A percentile compares a stretch with the other conserved stretches of the same genome.
These are phyloP conservation scores for Mortierella sp. DNA, from an alignment of 371 early-diverging fungal genomes.

Conservation along the genomic window DNA sequence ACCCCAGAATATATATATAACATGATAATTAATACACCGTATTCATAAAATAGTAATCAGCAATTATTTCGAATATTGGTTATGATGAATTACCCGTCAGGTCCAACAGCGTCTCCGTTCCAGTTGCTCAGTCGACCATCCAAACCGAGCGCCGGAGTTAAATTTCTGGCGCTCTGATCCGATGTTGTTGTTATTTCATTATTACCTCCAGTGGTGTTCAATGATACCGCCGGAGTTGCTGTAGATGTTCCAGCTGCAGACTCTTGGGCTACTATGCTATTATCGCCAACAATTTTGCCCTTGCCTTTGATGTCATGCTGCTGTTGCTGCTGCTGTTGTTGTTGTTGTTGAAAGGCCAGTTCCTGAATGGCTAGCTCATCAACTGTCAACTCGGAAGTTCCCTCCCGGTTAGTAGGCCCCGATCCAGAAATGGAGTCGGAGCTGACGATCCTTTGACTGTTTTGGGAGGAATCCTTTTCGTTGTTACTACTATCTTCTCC, in stretches of 20 bases:
- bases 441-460: background rate
- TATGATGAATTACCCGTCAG: conserved; percentile 39
- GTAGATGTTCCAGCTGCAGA: background rate
- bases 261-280: background rate
- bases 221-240: background rate
- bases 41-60: too few species aligned
- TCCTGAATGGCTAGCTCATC: conserved; percentile 20
- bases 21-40: background rate
- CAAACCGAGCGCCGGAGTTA: conserved; percentile 36
- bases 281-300: conserved; percentile 16
- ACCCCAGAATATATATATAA: background rate
- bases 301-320: conserved; percentile 24
- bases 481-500: background rate
- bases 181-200: background rate
- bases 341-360: background rate
- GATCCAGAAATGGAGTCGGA: background rate
- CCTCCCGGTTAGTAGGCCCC: background rate
- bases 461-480: background rate
- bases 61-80: background rate
- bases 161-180: conserved; percentile 1
- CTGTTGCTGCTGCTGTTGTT: background rate
- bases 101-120: conserved; percentile 44
- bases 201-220: background rate
- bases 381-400: conserved; percentile 13
- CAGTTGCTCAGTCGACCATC: conserved; percentile 54